Conservation (phyloP, 768 basidiomycete genomes). For the Leccinum incarnatum region DNA sequence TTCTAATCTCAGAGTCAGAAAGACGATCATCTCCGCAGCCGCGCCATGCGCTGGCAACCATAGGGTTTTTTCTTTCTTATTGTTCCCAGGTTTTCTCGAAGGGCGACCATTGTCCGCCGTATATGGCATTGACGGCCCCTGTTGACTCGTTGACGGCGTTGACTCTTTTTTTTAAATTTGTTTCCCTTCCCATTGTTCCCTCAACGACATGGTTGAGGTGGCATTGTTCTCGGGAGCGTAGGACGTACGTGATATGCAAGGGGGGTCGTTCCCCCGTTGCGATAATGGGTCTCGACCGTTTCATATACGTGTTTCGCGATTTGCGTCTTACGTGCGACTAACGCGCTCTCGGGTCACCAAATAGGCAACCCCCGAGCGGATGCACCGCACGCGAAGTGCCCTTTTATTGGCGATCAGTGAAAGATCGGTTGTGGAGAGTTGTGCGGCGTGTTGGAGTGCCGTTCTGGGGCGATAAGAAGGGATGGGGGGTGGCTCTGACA, state of each 20-base stretch:
- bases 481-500: neutral
- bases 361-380: slow-evolving; percentile 38
- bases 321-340: slow-evolving; percentile 6
- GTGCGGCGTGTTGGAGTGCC: slow-evolving; percentile 43
- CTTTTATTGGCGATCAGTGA: slow-evolving; percentile 49
- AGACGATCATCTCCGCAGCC: slow-evolving; percentile 13
- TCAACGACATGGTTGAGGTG: neutral
- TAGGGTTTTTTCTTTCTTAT: slow-evolving; percentile 7
- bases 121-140: slow-evolving; percentile 14
- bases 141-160: neutral
- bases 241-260: slow-evolving; percentile 3
- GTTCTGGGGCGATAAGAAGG: slow-evolving; percentile 8
- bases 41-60: neutral
- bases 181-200: slow-evolving; percentile 10
- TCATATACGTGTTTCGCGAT: slow-evolving; percentile 6
- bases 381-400: slow-evolving; percentile 43
- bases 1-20: slow-evolving; percentile 1
- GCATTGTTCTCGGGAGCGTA: slow-evolving; percentile 18
- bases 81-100: slow-evolving; percentile 7
- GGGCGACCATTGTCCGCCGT: slow-evolving; percentile 21
- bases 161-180: neutral
- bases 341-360: slow-evolving; percentile 1
- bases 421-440: slow-evolving; percentile 51
- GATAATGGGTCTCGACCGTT: slow-evolving; percentile 1
- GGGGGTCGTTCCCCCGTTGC: neutral